Evolutionary conservation across 164 flowering plant species (phyloP), one percentile per base, ranked within the genome.

Genomic region (Annona squamosa): DNA sequence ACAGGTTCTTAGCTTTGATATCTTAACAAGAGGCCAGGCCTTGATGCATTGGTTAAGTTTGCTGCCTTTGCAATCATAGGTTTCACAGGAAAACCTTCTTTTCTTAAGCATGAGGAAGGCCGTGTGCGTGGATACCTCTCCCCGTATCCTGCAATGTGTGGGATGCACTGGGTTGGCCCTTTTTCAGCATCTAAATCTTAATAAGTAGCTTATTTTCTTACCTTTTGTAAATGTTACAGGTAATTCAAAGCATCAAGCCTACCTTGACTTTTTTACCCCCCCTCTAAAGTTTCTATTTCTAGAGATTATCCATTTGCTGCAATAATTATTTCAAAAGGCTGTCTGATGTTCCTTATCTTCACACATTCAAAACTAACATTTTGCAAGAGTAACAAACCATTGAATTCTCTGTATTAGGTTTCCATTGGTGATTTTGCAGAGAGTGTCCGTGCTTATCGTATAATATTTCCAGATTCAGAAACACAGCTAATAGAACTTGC

Each of bases 381-480:
- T 63, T 17, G 3, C 5, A 6, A n/a, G 19, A 19, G 17, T 63
- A 63, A 63, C 41, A n/a, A 63, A 19, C 41, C 65, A 17, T 63
- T 18, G 46, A 4, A 3, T 62, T 72, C 44, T 71, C 16, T 74
- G 71, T 57, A 59, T 47, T 72, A 93, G 99, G 89, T 83, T 82
- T 84, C 90, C 71, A 82, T 88, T 70, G 82, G 79, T 70, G 95
- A 88, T 82, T 89, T 93, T 83, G 86, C 79, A 56, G 97, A 93
- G 82, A 94, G 91, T 81, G 80, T 91, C 57, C 93, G 85, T 79
- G 97, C 99, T 78, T 91, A 87, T 84, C 86, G 87, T 75, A 87
- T 85, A 70, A 91, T 95, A 81, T 91, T 95, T 83, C 94, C 92
- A 63, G 91, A 91, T 80, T 91, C 99, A 66, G 97, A 88, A 76